Evolutionary conservation across 495 filamentous ascomycete genomes (phyloP), one percentile per base, ranked within the genome.

Genomic region (Annulohypoxylon bovei): DNA sequence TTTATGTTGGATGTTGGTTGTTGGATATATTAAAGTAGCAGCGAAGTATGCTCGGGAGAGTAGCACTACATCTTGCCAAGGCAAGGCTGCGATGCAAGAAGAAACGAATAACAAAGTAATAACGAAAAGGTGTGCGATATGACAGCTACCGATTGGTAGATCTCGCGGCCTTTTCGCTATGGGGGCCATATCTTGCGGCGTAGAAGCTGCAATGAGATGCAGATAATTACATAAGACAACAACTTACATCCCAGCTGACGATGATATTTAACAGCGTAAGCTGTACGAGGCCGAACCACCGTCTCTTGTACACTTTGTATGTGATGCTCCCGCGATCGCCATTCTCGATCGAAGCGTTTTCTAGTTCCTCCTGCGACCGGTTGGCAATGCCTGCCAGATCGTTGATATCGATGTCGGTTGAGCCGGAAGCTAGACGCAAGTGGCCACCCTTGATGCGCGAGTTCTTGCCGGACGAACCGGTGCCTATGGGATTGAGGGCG

Each of bases 201-300:
- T 16, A 54, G 14, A 52, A 12, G 23, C n/a, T 57, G 32, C 53
- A 50, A 55, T 35, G 20, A 44, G 23, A 59, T 27, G 46, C 20
- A 23, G 37, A n/a, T n/a, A n/a, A n/a, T n/a, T 20, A 37, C 20
- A 14, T 20, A 28, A 33, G 7, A 39, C 23, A 9, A 12, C 22
- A 40, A 87, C 92, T 85, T 87, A 96, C 93, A 84, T 95, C 93
- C 95, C 94, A 98, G 76, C 91, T 95, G 27, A 97, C 90, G 58
- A 99, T 88, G 53, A 97, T 92, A 77, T 98, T 99, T 78, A 98
- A 74, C 73, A 98, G 78, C 14, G 94, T 90, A 71, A 98, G 78
- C 80, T 96, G 91, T 16, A 86, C 80, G 55, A 99, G 80, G 0
- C 95, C 95, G 80, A 97, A 94, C 88, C 93, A 99, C 33, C 95